Evolutionary conservation across 2,329 filamentous ascomycete species (phyloP), one percentile per base, ranked within the genome.

Genomic region (Exophiala sideris): DNA sequence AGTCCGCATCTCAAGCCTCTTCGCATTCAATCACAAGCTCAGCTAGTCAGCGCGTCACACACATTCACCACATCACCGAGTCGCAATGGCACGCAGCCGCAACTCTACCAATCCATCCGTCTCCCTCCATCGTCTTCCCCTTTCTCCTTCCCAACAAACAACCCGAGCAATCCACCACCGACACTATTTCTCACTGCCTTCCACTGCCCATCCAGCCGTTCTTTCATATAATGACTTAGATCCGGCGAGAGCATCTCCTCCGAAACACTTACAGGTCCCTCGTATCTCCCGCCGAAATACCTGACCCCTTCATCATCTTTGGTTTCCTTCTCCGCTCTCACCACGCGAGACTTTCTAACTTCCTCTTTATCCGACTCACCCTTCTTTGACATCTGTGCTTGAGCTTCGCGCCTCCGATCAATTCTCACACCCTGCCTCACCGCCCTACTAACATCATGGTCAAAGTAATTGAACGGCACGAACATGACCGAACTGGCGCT

Each of bases 381-480:
- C 4, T 10, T 14, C 2, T 10, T 20, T 21, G n/a, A 16, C 33
- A 3, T 20, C 1, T 11, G 34, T 12, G n/a, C 5, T n/a, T 16
- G 6, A 12, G 11, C 6, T 11, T 45, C n/a, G 16, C 16, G 36
- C 18, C 32, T n/a, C 18, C 56, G 44, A 45, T 59, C 52, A n/a
- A 59, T 48, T 32, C 56, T 24, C 21, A 59, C 56, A 32, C 52
- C 52, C 38, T 59, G 56, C 18, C 52, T 16, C 10, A 45, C 9
- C 0, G 45, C 41, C 46, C 39, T 49, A 11, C 32, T 42, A 12
- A 56, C 52, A 39, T 61, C 59, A 12, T 49, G 36, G 41, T 59
- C 56, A 21, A 59, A 59, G 44, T 59, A 61, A 42, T 61, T 61
- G 38, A 59, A 59, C 24, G 59, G 59, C 50, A 56, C 45, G 41